A percentile compares a stretch with the other conserved stretches of the same genome.
Conservation (phyloP, 164 flowering plant species). For the Warburgia ugandensis region DNA sequence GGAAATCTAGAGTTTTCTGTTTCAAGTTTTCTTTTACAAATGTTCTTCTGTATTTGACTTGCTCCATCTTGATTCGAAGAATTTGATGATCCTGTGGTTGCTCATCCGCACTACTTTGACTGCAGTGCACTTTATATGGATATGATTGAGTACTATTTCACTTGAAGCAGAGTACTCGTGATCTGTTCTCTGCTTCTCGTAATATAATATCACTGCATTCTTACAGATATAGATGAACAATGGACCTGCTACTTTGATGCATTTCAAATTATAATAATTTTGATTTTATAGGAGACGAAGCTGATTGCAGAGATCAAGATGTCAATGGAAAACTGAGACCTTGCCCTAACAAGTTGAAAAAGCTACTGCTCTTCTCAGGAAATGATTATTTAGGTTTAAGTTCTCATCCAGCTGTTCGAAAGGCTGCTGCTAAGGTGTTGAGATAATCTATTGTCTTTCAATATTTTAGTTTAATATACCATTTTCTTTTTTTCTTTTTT, state of each 20-base stretch:
- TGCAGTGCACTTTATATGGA: background rate
- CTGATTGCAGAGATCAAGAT: constrained; percentile 8
- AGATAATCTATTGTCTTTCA: background rate
- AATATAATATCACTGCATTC: background rate
- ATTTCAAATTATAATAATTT: constrained; percentile 13
- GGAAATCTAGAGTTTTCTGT: too few species aligned
- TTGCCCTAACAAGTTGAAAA: constrained; percentile 21
- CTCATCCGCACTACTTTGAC: constrained; percentile 1
- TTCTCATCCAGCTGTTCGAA: constrained; percentile 68
- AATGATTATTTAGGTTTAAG: constrained; percentile 95
- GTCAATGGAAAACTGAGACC: constrained; percentile 13
- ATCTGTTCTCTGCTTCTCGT: constrained; percentile 1
- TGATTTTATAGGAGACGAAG: constrained; percentile 46
- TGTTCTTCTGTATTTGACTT: constrained; percentile 2
- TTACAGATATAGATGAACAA: constrained; percentile 1
- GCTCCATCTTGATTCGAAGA: background rate
- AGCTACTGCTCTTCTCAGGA: constrained; percentile 78
- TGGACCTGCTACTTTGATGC: background rate
- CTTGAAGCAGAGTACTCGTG: background rate
- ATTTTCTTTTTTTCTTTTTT: background rate
- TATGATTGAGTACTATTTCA: background rate
- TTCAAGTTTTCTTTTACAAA: too few species aligned
- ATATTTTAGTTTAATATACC: background rate
- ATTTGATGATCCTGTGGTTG: background rate
- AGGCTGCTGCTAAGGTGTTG: constrained; percentile 64